Percentiles rank a stretch among this genome's conserved stretches.
Conservation (phyloP, 345 rosid species). For the Citrus hindsii region DNA sequence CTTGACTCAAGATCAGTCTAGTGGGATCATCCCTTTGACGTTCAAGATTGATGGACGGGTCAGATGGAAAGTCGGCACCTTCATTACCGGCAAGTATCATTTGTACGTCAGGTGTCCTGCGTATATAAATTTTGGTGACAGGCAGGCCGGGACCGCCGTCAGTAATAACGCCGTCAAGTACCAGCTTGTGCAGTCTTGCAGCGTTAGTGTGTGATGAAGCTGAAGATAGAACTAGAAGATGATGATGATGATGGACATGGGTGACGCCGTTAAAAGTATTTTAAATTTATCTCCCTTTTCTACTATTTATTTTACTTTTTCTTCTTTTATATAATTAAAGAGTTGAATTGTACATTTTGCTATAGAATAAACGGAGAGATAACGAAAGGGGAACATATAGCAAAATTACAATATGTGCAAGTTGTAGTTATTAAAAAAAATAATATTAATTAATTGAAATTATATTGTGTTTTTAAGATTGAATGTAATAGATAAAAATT, state of each 20-base stretch:
- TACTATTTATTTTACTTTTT: background rate
- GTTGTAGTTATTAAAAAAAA: background rate
- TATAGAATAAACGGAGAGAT: background rate
- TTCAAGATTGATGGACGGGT: constrained; percentile 86
- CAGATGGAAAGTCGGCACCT: constrained; percentile 74
- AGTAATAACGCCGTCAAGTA: constrained; percentile 74
- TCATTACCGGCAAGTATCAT: constrained; percentile 58
- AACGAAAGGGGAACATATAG: background rate
- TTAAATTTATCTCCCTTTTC: background rate
- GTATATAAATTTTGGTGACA: constrained; percentile 47
- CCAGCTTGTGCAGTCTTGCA: constrained; percentile 46
- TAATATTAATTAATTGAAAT: background rate
- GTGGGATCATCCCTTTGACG: constrained; percentile 40
- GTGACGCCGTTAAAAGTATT: constrained; percentile 9
- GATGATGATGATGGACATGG: background rate
- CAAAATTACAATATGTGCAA: constrained; percentile 9
- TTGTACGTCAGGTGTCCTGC: constrained; percentile 65
- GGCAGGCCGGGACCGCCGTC: constrained; percentile 43
- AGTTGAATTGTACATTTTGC: constrained; percentile 8
- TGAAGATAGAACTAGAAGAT: background rate
- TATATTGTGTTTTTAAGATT: background rate
- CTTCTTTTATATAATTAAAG: background rate
- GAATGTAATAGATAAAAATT: constrained; percentile 7
- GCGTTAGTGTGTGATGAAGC: constrained; percentile 57
- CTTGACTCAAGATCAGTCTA: constrained; percentile 46